A percentile compares a stretch with the other conserved stretches of the same genome.
Conservation (phyloP, 1,284 basidiomycete species). For the Wallemia ichthyophaga region DNA sequence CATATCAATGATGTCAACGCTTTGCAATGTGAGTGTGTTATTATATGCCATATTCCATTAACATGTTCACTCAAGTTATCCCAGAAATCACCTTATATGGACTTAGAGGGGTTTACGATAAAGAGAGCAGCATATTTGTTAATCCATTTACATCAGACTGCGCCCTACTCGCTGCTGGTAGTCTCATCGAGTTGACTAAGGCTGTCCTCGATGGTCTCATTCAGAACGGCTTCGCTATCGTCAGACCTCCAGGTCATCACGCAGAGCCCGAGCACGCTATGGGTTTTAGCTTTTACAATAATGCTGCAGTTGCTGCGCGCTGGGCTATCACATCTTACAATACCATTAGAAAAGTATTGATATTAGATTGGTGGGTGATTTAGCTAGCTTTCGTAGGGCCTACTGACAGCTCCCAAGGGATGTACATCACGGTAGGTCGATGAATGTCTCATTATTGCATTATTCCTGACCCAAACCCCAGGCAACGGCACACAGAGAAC, state of each 20-base stretch:
- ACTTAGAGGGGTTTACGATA: no score
- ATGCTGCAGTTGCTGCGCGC: conserved; percentile 68
- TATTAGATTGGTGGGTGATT: conserved; percentile 61
- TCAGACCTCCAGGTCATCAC: conserved; percentile 90
- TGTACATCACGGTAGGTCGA: conserved; percentile 49
- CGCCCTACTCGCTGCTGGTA: conserved; percentile 68
- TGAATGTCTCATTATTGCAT: no score
- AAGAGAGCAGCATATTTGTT: conserved; percentile 16
- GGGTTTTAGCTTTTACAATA: conserved; percentile 99
- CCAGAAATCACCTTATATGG: no score
- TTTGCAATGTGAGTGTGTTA: no score
- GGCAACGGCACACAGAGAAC: conserved; percentile 91
- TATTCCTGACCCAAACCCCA: conserved; percentile 11
- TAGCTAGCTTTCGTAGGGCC: not conserved
- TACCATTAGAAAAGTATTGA: conserved; percentile 33
- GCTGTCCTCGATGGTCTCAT: conserved; percentile 56
- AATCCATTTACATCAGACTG: conserved; percentile 54
- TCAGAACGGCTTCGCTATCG: conserved; percentile 72
- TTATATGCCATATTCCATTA: no score
- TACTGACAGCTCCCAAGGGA: conserved; percentile 31
- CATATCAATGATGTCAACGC: no score
- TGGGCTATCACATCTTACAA: conserved; percentile 25
- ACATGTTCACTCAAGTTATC: no score
- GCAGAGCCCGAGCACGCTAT: conserved; percentile 91
- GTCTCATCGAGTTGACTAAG: conserved; percentile 66